These are phyloP conservation scores for Rhodamnia rubescens DNA, from an alignment of 345 rosid species.

Conservation along the genomic window DNA sequence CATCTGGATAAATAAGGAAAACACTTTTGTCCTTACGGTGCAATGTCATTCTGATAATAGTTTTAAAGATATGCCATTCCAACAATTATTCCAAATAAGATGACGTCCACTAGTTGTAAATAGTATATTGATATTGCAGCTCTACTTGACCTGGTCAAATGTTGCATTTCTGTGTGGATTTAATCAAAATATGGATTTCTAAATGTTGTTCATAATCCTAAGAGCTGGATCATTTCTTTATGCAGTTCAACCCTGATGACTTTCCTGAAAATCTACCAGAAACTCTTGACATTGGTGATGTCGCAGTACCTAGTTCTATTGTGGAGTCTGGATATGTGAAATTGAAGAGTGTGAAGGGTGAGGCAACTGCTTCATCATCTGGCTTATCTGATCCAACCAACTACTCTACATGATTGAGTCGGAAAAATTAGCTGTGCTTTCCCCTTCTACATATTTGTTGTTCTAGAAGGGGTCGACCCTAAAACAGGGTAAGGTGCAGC, in stretches of 20 bases:
- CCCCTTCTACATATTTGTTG: background rate
- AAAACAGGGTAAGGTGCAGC: background rate
- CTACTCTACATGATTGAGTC: constrained; percentile 19
- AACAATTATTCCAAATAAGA: background rate
- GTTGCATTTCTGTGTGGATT: background rate
- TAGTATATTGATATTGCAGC: background rate
- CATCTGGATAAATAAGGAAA: background rate
- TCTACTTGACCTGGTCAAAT: background rate
- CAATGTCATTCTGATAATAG: background rate
- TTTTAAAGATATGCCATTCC: background rate
- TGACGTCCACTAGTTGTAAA: background rate
- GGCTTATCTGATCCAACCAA: constrained; percentile 21
- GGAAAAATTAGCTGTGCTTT: background rate
- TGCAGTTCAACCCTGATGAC: constrained; percentile 45
- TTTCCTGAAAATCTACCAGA: constrained; percentile 65
- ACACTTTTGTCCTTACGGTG: background rate
- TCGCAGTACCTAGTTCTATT: constrained; percentile 35
- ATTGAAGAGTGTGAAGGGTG: constrained; percentile 39
- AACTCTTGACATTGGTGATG: constrained; percentile 76
- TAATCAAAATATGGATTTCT: background rate
- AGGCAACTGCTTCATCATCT: constrained; percentile 39
- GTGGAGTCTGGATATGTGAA: constrained; percentile 23
- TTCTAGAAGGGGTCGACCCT: background rate
- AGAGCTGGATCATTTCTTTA: background rate
- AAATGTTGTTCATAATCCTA: background rate